These are phyloP conservation scores for Colletotrichum karsti DNA, from an alignment of 2,329 filamentous ascomycete species.

Conservation along the genomic window DNA sequence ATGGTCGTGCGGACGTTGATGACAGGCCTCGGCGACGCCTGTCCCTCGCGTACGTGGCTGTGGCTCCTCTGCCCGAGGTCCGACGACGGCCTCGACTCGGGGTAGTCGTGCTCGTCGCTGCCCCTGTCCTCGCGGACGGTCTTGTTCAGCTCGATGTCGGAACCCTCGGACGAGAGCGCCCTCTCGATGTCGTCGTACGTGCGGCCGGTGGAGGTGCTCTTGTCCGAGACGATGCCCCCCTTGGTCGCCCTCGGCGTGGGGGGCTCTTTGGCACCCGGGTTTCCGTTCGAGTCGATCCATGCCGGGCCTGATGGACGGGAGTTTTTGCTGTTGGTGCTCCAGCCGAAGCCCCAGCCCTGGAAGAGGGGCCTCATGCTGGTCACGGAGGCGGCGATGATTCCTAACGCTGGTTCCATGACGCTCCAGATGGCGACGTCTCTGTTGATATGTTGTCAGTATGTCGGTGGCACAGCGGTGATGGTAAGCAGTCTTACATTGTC, in stretches of 20 bases:
- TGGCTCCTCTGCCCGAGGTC: constrained; percentile 14
- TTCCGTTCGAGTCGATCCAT: not conserved
- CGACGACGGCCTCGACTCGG: constrained; percentile 18
- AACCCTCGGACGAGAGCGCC: constrained; percentile 7
- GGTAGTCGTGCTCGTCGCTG: not conserved
- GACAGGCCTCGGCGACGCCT: not conserved
- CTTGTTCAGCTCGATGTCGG: constrained; percentile 28
- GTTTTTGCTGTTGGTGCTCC: constrained; percentile 22
- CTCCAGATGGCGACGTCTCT: constrained; percentile 43
- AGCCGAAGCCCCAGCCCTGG: constrained; percentile 35
- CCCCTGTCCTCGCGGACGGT: not conserved
- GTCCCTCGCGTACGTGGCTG: not conserved
- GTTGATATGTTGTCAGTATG: not conserved
- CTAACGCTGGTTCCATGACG: constrained; percentile 41
- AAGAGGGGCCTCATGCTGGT: constrained; percentile 42
- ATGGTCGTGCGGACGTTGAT: constrained; percentile 28
- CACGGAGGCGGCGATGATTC: constrained; percentile 42
- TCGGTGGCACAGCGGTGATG: not conserved
- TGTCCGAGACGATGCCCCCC: not conserved
- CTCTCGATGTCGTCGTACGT: constrained; percentile 19
- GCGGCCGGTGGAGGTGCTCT: not conserved
- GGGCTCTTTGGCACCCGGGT: not conserved
- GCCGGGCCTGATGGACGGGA: constrained; percentile 8
- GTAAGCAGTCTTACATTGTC: constrained; percentile 37
- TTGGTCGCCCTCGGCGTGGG: not conserved